phyloP scores from a whole-genome alignment of 2,329 filamentous ascomycete species.

The Plectosphaerella cucumerina region DNA sequence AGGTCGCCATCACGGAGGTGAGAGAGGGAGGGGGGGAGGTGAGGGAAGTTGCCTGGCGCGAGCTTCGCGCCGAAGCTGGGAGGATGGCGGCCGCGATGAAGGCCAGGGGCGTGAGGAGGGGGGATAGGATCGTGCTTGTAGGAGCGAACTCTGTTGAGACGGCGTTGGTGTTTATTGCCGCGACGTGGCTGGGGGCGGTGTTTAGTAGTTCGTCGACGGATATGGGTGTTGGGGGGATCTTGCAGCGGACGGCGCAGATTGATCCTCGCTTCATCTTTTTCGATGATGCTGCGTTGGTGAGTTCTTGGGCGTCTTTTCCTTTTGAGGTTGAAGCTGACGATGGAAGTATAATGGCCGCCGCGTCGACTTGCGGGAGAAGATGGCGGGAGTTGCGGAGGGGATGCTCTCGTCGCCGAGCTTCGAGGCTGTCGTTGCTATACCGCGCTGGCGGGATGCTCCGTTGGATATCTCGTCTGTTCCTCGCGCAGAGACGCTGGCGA shows the following conservation, averaged over 20 bases:
- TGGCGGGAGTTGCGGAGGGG: constrained; percentile 59
- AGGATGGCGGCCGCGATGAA: constrained; percentile 62
- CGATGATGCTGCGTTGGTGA: constrained; percentile 64
- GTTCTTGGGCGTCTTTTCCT: too few relatives aligned
- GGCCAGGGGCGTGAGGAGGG: constrained; percentile 59
- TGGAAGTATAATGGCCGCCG: constrained; percentile 67
- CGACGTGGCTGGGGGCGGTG: constrained; percentile 65
- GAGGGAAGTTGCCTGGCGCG: constrained; percentile 60
- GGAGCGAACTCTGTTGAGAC: constrained; percentile 74
- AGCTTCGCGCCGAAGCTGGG: constrained; percentile 57
- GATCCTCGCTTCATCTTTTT: constrained; percentile 78
- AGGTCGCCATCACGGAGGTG: constrained; percentile 68
- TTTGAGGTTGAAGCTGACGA: too few relatives aligned
- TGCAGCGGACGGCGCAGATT: constrained; percentile 72
- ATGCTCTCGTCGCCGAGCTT: constrained; percentile 60
- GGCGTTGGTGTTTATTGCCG: constrained; percentile 65
- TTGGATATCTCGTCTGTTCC: constrained; percentile 55
- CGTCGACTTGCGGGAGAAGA: constrained; percentile 69
- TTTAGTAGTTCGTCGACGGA: constrained; percentile 78
- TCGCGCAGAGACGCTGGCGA: constrained; percentile 36
- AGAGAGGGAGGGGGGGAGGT: constrained; percentile 59
- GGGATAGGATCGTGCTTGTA: constrained; percentile 73
- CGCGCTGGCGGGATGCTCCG: constrained; percentile 54
- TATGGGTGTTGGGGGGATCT: constrained; percentile 74
- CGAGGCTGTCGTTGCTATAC: constrained; percentile 58